Evolutionary conservation across 768 basidiomycete species (phyloP), one percentile per base, ranked within the genome.

Genomic region (Agrocybe chaxingu): DNA sequence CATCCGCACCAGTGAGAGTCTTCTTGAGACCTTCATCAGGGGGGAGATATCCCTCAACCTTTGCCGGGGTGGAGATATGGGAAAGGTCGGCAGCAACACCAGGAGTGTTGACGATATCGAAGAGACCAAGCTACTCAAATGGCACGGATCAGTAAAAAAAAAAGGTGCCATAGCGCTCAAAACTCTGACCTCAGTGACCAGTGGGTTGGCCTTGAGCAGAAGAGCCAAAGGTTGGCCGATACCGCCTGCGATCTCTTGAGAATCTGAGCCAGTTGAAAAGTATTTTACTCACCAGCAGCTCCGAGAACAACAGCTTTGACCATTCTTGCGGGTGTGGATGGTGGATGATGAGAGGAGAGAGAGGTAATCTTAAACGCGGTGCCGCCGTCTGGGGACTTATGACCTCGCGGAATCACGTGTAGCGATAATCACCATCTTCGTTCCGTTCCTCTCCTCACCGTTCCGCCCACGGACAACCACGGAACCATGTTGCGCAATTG

Each of bases 101-200:
- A 11, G 92, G 92, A n/a, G 94, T 89, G 70, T 92, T 90, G 62
- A 95, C 92, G 71, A 98, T 95, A 92, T 98, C 96, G 67, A 79
- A 98, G 52, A 98, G 83, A 46, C 82, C 75, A 45, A 98, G 87
- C 87, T 94, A 61, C 24, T 24, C 24, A 24, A 5, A 24, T 24
- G 24, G 24, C 3, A 24, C 5, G 16, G 24, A 24, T 24, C 5
- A 24, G 24, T 5, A 24, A 5, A 24, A 24, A 24, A n/a, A 16
- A 16, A 16, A 16, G 16, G 37, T 45, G 3, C 5, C 19, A 31
- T 18, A 45, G 32, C 5, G 5, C 24, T 24, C 24, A 24, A 52
- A 45, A 40, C 30, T 45, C 43, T 38, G 62, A 88, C 90, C 78
- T 87, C 79, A 48, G 89, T 89, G 59, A 98, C 77, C 52, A 83